These are phyloP conservation scores for Mucuna pruriens DNA, from an alignment of 306 rosid species.

Conservation along the genomic window DNA sequence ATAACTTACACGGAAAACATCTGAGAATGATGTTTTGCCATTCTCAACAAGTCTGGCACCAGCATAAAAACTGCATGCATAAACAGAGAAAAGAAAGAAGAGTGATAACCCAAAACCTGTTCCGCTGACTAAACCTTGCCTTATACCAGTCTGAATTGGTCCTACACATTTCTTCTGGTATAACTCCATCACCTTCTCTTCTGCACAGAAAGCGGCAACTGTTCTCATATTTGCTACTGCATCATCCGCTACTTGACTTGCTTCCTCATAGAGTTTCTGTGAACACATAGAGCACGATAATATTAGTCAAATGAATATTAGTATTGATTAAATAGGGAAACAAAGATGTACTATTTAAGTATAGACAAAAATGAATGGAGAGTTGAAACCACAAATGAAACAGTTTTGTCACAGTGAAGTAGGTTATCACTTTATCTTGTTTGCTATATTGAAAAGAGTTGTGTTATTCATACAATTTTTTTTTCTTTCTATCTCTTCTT, in stretches of 20 bases:
- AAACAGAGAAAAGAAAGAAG: constrained; percentile 53
- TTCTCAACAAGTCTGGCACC: constrained; percentile 64
- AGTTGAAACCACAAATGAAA: neutral
- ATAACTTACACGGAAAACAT: constrained; percentile 64
- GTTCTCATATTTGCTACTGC: constrained; percentile 86
- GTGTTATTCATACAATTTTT: too few species aligned
- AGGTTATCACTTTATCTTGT: neutral
- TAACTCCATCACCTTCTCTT: constrained; percentile 75
- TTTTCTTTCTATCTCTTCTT: too few species aligned
- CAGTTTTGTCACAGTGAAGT: neutral
- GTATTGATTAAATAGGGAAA: neutral
- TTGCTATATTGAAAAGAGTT: too few species aligned
- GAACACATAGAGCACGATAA: neutral
- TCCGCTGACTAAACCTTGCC: constrained; percentile 68
- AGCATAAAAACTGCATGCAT: constrained; percentile 62
- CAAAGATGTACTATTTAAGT: neutral
- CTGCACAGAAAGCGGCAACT: constrained; percentile 85
- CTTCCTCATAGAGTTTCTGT: constrained; percentile 81
- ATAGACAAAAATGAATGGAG: neutral
- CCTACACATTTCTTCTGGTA: constrained; percentile 72
- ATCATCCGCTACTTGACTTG: constrained; percentile 79
- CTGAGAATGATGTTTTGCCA: constrained; percentile 55
- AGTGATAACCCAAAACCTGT: constrained; percentile 59
- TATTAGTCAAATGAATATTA: neutral
- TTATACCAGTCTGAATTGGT: constrained; percentile 61